Conservation (phyloP, 306 rosid species). For the Prunus armeniaca region DNA sequence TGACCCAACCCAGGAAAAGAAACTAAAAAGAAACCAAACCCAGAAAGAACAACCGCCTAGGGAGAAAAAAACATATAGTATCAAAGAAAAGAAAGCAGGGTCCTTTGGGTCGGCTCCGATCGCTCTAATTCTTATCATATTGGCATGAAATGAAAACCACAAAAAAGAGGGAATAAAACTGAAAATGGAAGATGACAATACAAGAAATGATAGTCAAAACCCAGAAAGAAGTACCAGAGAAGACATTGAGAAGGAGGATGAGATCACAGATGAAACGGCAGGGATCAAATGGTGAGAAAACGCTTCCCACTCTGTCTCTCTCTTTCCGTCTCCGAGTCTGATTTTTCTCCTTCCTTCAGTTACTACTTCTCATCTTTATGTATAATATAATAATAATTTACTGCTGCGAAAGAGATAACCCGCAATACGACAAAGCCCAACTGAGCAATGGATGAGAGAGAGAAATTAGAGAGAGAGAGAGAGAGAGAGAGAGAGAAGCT, state of each 20-base stretch:
- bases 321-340: neutral
- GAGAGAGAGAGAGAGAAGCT: neutral
- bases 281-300: conserved; percentile 21
- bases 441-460: conserved; percentile 3
- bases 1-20: neutral
- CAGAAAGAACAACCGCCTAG: neutral
- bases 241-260: conserved; percentile 1
- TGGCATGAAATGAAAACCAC: neutral
- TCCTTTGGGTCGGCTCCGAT: conserved; percentile 16
- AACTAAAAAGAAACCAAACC: neutral
- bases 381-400: neutral
- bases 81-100: neutral
- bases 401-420: neutral
- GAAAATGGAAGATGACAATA: neutral
- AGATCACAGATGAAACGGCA: conserved; percentile 32
- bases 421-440: conserved; percentile 21
- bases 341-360: conserved; percentile 12
- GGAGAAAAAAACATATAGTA: neutral
- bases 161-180: neutral
- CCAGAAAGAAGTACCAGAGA: conserved; percentile 33
- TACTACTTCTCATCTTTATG: neutral
- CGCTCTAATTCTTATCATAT: neutral
- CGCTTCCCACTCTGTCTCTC: conserved; percentile 7
- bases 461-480: neutral
- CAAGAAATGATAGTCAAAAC: neutral